phyloP scores from a whole-genome alignment of 1,139 yeast species.

The Geotrichum siamense region DNA sequence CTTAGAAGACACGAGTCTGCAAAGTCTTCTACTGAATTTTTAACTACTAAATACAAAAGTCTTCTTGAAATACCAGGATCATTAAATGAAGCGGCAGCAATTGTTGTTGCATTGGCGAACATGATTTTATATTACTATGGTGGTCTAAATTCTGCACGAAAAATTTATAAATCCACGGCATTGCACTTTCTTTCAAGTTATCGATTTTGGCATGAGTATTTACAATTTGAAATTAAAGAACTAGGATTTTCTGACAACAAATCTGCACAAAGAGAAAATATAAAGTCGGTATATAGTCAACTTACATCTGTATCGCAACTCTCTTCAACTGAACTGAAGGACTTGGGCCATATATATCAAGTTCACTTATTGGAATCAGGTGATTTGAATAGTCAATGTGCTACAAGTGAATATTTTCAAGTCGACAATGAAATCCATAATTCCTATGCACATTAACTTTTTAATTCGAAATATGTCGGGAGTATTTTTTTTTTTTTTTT shows the following conservation, averaged over 20 bases:
- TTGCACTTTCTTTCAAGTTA: constrained; percentile 25
- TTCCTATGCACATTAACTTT: too few species aligned
- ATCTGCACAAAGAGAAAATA: constrained; percentile 5
- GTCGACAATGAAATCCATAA: constrained; percentile 14
- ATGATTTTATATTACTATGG: constrained; percentile 21
- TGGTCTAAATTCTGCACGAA: constrained; percentile 24
- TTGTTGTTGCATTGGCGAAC: constrained; percentile 17
- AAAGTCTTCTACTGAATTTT: constrained; percentile 21
- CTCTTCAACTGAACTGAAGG: constrained; percentile 27
- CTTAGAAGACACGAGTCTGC: constrained; percentile 18
- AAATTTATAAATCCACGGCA: constrained; percentile 22
- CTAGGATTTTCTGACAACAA: background rate
- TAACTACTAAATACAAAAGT: constrained; percentile 13
- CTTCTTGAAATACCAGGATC: background rate
- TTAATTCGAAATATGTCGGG: too few species aligned
- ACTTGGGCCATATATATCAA: constrained; percentile 33
- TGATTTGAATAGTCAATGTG: constrained; percentile 5
- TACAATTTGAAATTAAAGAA: constrained; percentile 29
- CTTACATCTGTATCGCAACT: constrained; percentile 19
- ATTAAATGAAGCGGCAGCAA: constrained; percentile 16
- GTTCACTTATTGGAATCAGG: constrained; percentile 25
- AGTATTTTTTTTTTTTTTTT: background rate
- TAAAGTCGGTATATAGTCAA: constrained; percentile 12
- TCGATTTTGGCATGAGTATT: constrained; percentile 32
- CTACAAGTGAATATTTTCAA: constrained; percentile 16